phyloP scores from a whole-genome alignment of 208 protist species.

The Zelonia costaricensis region DNA sequence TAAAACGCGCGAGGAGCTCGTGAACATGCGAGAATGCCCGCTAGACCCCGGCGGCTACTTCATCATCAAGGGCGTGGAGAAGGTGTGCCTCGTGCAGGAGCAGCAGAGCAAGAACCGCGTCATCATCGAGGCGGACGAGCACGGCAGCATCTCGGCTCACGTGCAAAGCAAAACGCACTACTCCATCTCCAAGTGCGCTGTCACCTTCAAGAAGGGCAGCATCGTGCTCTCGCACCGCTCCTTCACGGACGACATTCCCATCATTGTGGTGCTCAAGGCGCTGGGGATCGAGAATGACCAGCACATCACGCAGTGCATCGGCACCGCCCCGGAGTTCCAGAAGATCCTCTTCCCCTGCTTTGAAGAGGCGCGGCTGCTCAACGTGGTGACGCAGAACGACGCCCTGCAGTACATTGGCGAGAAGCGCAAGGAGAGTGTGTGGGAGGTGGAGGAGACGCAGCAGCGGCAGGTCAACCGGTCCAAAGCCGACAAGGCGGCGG shows the following conservation, averaged over 20 bases:
- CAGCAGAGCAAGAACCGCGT: conserved; percentile 99
- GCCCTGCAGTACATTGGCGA: conserved; percentile 98
- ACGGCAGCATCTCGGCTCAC: conserved; percentile 78
- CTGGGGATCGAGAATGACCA: conserved; percentile 99
- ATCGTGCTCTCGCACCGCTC: conserved; percentile 98
- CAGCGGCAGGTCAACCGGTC: conserved; percentile 74
- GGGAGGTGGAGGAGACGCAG: conserved; percentile 63
- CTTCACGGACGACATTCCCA: conserved; percentile 98
- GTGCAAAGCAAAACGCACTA: conserved; percentile 94
- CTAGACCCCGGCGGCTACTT: conserved; percentile 99
- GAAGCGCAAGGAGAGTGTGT: conserved; percentile 77
- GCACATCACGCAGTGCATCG: conserved; percentile 98
- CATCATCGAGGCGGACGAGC: conserved; percentile 94
- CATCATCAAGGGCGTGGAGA: conserved; percentile 99
- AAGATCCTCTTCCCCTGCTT: conserved; percentile 96
- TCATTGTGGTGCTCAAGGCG: conserved; percentile 97
- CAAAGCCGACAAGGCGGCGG: conserved; percentile 94
- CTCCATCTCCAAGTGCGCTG: conserved; percentile 94
- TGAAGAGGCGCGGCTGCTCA: conserved; percentile 87
- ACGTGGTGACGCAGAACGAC: conserved; percentile 91
- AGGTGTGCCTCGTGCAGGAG: conserved; percentile 96
- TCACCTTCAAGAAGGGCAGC: conserved; percentile 93
- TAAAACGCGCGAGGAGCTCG: conserved; percentile 92
- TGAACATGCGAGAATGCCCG: conserved; percentile 97
- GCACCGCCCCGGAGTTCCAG: conserved; percentile 87